Base-by-base conservation (phyloP, 768 basidiomycete species). In the Sistotremastrum suecicum region DNA sequence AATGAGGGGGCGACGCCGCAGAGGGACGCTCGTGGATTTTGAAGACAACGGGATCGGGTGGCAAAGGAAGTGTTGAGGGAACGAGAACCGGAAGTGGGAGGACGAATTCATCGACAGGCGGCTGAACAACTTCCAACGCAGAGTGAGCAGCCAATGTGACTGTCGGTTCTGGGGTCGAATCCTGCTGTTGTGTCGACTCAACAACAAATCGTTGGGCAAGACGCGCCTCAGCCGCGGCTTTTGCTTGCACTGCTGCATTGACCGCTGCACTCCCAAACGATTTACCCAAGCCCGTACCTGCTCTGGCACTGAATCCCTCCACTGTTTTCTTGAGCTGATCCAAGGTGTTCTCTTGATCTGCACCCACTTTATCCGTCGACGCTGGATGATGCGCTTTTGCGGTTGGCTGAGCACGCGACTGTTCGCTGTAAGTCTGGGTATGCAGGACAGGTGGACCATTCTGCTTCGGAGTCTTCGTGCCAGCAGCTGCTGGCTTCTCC, bases 261-360 rank as follows among this genome's bases (percentile, higher is more conserved):
- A 71, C 73, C 20, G 72, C 71, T 38, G 61, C 64, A 7, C 71
- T 71, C 42, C 79, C 78, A 6, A 81, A 56, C 35, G 83, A 81
- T 54, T 78, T 83, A 44, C 72, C 70, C 56, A 69, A 64, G 43
- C 71, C 70, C 55, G 76, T 83, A 32, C 71, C 71, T 39, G 68
- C 55, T 3, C 72, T 74, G 11, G 75, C 66, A 11, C 80, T 79
- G 31, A 81, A 64, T 10, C 70, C 79, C 57, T 82, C 77, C 0
- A 86, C 75, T 1, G 77, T 83, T 55, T 74, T 77, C 63, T 82
- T 87, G 42, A 88, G 66, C 11, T 71, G 65, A 53, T 75, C 73
- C 38, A 87, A 67, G 51, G 81, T 71, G 20, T 71, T 80, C 31
- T 67, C 69, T 32, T 73, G 59, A 4, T 60, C 53, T 12, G 43